These are phyloP conservation scores for Rhizophagus prolifer DNA, from an alignment of 192 early-diverging fungal species.

Conservation along the genomic window DNA sequence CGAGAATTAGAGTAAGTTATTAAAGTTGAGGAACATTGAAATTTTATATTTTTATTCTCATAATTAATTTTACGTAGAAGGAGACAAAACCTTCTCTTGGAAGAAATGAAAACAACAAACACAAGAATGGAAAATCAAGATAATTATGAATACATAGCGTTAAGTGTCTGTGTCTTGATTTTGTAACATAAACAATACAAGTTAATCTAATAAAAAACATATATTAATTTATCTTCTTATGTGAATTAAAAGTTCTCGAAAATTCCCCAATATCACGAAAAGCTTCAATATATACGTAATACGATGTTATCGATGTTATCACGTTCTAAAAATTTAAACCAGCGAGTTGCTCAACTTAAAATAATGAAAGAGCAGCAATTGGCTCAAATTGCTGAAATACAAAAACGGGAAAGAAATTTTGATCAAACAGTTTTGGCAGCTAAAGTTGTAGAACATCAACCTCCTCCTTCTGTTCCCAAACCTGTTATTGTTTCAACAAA, in stretches of 20 bases:
- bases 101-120: slow-evolving; percentile 20
- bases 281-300: slow-evolving; percentile 23
- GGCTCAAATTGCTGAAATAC: slow-evolving; percentile 20
- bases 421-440: slow-evolving; percentile 32
- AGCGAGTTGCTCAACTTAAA: slow-evolving; percentile 22
- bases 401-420: slow-evolving; percentile 23
- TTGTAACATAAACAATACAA: background rate
- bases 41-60: background rate
- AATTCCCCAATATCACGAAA: slow-evolving; percentile 15
- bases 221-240: background rate
- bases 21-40: background rate
- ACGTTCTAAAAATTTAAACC: slow-evolving; percentile 23
- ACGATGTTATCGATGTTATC: slow-evolving; percentile 18
- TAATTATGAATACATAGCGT: slow-evolving; percentile 24
- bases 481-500: background rate
- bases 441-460: slow-evolving; percentile 3
- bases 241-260: slow-evolving; percentile 20
- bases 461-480: background rate
- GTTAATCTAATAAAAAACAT: background rate
- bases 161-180: slow-evolving; percentile 11
- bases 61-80: background rate
- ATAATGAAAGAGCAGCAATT: slow-evolving; percentile 23
- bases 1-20: slow-evolving; percentile 15
- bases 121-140: slow-evolving; percentile 21
- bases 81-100: slow-evolving; percentile 21